Conservation (phyloP, 2,329 filamentous ascomycete genomes). For the Neoarthrinium moseri region DNA sequence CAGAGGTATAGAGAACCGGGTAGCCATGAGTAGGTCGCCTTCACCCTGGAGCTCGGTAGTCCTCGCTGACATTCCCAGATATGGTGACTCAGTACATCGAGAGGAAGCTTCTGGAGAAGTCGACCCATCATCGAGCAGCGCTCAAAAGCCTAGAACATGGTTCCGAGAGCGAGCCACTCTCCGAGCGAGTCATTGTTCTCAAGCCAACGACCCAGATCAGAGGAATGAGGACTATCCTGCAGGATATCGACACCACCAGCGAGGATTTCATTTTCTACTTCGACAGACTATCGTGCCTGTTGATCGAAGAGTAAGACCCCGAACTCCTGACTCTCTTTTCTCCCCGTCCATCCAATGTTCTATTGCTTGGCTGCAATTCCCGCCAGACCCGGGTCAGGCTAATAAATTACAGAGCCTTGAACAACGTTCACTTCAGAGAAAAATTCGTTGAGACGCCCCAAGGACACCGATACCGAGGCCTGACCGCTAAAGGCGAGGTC, state of each 20-base stretch:
- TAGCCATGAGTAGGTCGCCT: conserved; percentile 71
- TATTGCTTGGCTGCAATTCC: not conserved
- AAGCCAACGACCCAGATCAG: conserved; percentile 76
- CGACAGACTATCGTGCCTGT: conserved; percentile 78
- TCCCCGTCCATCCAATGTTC: no score
- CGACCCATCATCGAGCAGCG: conserved; percentile 75
- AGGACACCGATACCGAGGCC: conserved; percentile 67
- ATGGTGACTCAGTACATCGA: conserved; percentile 96
- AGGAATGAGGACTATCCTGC: conserved; percentile 88
- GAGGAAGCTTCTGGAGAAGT: conserved; percentile 83
- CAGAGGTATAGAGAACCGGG: conserved; percentile 88
- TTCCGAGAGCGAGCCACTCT: conserved; percentile 69
- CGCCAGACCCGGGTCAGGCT: not conserved
- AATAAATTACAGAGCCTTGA: conserved; percentile 60
- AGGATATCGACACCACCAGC: conserved; percentile 72
- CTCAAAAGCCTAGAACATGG: conserved; percentile 74
- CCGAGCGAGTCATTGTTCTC: conserved; percentile 71
- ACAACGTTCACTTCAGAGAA: conserved; percentile 70
- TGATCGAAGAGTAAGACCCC: conserved; percentile 69
- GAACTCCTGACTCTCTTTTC: not conserved
- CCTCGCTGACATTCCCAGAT: conserved; percentile 43
- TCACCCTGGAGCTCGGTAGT: not conserved
- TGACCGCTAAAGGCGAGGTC: conserved; percentile 69
- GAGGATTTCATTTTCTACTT: conserved; percentile 99
- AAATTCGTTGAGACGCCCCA: conserved; percentile 68